A percentile compares a stretch with the other conserved stretches of the same genome.
These are phyloP conservation scores for Creolimax fragrantissima DNA, from an alignment of 78 protist genomes.

Conservation along the genomic window DNA sequence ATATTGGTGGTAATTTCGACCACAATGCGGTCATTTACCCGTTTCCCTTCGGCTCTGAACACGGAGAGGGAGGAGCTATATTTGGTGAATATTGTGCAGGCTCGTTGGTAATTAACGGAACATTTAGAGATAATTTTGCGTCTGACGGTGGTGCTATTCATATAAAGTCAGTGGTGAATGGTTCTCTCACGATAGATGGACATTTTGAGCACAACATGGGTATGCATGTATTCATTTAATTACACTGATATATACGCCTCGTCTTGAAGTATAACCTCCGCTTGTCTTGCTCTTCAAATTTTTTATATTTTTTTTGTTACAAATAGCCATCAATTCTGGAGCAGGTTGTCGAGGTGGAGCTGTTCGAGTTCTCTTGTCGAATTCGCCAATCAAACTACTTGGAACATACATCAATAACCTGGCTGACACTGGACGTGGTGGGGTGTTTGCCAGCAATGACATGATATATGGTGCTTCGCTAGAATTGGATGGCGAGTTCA, in stretches of 20 bases:
- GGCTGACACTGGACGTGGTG: not conserved
- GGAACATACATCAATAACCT: not conserved
- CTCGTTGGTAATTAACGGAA: not conserved
- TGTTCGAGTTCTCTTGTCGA: not conserved
- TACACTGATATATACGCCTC: not conserved
- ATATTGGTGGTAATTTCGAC: not conserved
- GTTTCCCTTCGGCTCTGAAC: not conserved
- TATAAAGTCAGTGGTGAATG: not conserved
- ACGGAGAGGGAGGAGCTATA: not conserved
- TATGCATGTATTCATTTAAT: not conserved
- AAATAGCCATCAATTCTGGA: not conserved
- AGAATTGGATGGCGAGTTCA: not conserved
- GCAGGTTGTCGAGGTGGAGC: not conserved
- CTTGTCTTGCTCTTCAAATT: too few relatives aligned
- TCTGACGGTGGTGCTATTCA: not conserved
- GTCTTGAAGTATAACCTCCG: too few relatives aligned
- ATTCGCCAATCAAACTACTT: not conserved
- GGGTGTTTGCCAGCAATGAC: not conserved
- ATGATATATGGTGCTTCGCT: not conserved
- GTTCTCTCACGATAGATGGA: not conserved
- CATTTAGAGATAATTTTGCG: not conserved
- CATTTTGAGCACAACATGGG: not conserved
- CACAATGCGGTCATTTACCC: not conserved
- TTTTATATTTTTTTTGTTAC: not conserved
- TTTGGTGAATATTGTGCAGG: not conserved